Evolutionary conservation across 352 stramenopile genomes (phyloP), one percentile per base, ranked within the genome.

Genomic region (Phytophthora hybrid): DNA sequence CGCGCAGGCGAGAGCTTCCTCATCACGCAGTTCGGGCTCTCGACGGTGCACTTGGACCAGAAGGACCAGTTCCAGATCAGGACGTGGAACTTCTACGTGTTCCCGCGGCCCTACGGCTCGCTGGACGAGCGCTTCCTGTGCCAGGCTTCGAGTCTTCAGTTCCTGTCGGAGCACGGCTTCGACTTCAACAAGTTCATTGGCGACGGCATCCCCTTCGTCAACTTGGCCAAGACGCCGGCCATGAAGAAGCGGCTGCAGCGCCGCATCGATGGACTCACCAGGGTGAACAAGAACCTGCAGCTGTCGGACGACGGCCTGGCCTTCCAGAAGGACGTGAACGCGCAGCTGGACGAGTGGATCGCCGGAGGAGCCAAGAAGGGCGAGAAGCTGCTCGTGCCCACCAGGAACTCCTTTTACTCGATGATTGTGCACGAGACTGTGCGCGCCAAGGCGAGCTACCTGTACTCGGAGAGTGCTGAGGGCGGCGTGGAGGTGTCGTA

Each of bases 61-160:
- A 65, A 80, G 52, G 72, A 89, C 46, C 71, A 91, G 65, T 77
- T 88, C 60, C 70, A 80, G 37, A 87, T 94, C 76, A 87, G 85
- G 69, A 93, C 85, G n/a, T 96, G 84, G 85, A 96, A 96, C 76
- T 94, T 96, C 69, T 96, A 92, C 74, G 77, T 96, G 11, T 95
- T 94, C 59, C 89, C 89, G 8, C 78, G 85, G 3, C 84, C 88
- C 19, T 91, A 93, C 51, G 78, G 78, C 47, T 76, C 83, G 8
- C 62, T 81, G 57, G 89, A 96, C 67, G 78, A 92, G 64, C 88
- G 89, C 18, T 94, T 96, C 49, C 56, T 94, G 65, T 94, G 88
- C 59, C 89, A 96, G 63, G 83, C 86, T 0, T 93, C 85, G 37
- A 94, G 88, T 65, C 79, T 96, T 9, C 84, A 93, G 63, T 96